Base-by-base conservation (phyloP, 768 basidiomycete species). In the Sporobolomyces roseus region DNA sequence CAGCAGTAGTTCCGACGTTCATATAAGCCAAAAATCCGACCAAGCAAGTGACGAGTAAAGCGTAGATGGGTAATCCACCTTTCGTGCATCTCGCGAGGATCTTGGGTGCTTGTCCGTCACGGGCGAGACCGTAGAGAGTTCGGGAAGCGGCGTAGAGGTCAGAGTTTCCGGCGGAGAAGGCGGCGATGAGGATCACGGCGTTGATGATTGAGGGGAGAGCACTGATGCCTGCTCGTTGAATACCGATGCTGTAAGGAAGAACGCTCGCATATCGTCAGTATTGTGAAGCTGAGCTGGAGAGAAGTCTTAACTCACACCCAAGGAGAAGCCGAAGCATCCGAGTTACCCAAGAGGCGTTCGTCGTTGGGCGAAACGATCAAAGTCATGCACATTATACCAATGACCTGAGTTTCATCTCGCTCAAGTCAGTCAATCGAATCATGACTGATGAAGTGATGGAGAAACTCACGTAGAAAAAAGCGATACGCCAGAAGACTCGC, bases 121-220 rank as follows among this genome's bases (percentile, higher is more conserved):
- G 74, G 30, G 93, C 88, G 64, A 97, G 83, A 60, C 90, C 91
- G 78, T 93, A 93, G 13, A 97, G 83, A 23, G 80, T 80, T 33
- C 81, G 78, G 5, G 91, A 92, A 52, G 88, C 87, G 5, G 91
- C 93, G 80, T 60, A 60, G 19, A 60, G 45, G 35, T 60, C 58
- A 9, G 58, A 89, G 29, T 87, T 87, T 8, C 89, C 90, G 38
- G 93, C 92, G 30, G 92, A 94, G 88, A 90, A 93, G 8, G 93
- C 92, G 4, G 91, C 90, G 45, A 88, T 90, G 71, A 98, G 79
- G 19, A 94, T 82, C 27, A 75, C 74, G 27, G 68, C 55, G 73
- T 75, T 77, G 75, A 85, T 78, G 76, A 92, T 88, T 49, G 86
- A 88, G 23, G 93, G 93, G 1, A 96, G 79, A 8, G 81, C 83